phyloP scores from a whole-genome alignment of 1,139 yeast genomes.

The Magnusiomyces suaveolens region DNA sequence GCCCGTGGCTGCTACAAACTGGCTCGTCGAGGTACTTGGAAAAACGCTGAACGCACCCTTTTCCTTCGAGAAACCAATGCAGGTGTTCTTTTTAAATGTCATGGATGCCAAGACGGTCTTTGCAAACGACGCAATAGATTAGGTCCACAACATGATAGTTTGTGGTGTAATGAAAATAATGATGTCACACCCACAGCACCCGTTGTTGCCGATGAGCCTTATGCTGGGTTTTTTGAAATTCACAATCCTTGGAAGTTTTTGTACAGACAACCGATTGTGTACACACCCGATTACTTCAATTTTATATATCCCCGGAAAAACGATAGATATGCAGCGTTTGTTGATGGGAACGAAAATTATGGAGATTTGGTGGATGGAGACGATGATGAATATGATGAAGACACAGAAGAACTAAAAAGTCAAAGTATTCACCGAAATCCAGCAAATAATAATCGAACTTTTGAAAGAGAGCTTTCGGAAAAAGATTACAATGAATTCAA shows the following conservation, averaged over 20 bases:
- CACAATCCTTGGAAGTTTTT: constrained; percentile 12
- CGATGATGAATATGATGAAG: not conserved
- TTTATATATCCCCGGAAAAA: constrained; percentile 19
- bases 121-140: constrained; percentile 18
- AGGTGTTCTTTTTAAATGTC: constrained; percentile 24
- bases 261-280: constrained; percentile 20
- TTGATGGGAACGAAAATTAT: constrained; percentile 22
- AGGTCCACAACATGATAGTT: not conserved
- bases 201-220: constrained; percentile 24
- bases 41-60: not conserved
- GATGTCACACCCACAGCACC: constrained; percentile 21
- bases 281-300: constrained; percentile 24
- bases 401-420: not conserved
- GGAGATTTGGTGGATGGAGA: not conserved
- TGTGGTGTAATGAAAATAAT: constrained; percentile 13
- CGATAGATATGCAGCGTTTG: constrained; percentile 20
- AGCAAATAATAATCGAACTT: not conserved
- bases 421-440: not conserved
- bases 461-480: not conserved
- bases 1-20: constrained; percentile 11
- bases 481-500: not conserved
- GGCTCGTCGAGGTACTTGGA: constrained; percentile 2
- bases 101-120: constrained; percentile 15
- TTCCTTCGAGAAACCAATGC: constrained; percentile 17
- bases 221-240: constrained; percentile 18